Evolutionary conservation across 2,329 filamentous ascomycete genomes (phyloP), one percentile per base, ranked within the genome.

Genomic region (Furcasterigmium furcatum): DNA sequence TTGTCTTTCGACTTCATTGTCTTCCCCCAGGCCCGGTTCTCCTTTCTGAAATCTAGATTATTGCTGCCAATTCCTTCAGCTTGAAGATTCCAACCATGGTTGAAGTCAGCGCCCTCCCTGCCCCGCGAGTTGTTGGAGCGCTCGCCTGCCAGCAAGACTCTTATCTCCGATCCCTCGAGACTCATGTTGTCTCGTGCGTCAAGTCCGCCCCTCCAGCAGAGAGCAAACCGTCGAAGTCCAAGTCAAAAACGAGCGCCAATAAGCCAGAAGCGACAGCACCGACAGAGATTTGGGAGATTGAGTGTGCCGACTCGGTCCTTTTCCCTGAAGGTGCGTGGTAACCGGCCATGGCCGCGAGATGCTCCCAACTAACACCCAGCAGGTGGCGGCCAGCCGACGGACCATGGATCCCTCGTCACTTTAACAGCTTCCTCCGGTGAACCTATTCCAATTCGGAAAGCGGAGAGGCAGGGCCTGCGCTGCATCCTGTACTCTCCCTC

Each of bases 321-420:
- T 63, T 63, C 2, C 60, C 60, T 0, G 60, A 63, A 51, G 60
- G 60, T 55, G 24, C 4, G 22, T 4, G 34, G 5, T 19, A 9
- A 3, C 12, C 13, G 6, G n/a, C n/a, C 9, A 18, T n/a, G 35
- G 4, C 16, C 12, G 5, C 30, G 20, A 2, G 14, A 38, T 47
- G 47, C 9, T 45, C 12, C 25, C 2, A 2, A 24, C 1, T 16
- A 14, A 42, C 19, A 34, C 7, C 6, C 9, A 14, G 8, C 16
- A 63, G 60, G 60, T 8, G 60, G 60, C 8, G 60, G 60, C 2
- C 60, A 63, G 7, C 60, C 60, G n/a, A 59, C 55, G 0, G 60
- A 63, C 39, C 46, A 60, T 14, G 60, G 59, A 13, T 56, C 56
- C 7, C 45, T 63, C 12, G 43, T 45, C 5, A 16, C 29, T 3